Base-by-base conservation (phyloP, 768 basidiomycete genomes). In the Boletus sensibilis region DNA sequence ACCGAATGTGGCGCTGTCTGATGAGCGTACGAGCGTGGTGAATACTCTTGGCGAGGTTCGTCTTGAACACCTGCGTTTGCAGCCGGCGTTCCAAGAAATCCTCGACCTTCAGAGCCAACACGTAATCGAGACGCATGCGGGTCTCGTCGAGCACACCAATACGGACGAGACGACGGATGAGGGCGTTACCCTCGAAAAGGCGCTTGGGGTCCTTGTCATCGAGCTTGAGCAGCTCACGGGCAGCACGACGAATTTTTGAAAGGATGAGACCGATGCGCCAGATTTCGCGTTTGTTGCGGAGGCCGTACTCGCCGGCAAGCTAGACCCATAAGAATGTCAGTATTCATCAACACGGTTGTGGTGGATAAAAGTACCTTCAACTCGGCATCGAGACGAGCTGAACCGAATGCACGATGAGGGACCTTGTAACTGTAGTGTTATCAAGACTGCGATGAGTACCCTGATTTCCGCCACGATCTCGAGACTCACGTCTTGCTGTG, bases 111-210 rank as follows among this genome's bases (percentile, higher is more conserved):
- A 98, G 81, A 52, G 96, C 97, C 76, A 99, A 82, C 82, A 98
- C 97, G 88, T 99, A 99, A 90, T 99, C 97, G 78, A 99, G 92
- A 76, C 96, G 87, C 97, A 99, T 98, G 76, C 95, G 90, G 62
- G 84, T 78, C 82, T 99, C 97, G 74, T 98, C 97, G 76, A 99
- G 90, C 82, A 99, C 97, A 83, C 97, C 97, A 69, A 99, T 98
- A 69, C 97, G 94, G 56, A 99, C 96, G 66, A 99, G 90, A 75
- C 96, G 90, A 63, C 86, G 82, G 74, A 97, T 96, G 70, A 96
- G 85, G 69, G 94, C 94, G 76, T 97, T 97, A 75, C 93, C 94
- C 82, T 98, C 97, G 83, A 99, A 98, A 58, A 98, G 92, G 77
- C 97, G 92, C 82, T 98, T 98, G 72, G 97, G 94, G 79, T 98